phyloP scores from a whole-genome alignment of 768 basidiomycete species.

The Boletus insuetus region DNA sequence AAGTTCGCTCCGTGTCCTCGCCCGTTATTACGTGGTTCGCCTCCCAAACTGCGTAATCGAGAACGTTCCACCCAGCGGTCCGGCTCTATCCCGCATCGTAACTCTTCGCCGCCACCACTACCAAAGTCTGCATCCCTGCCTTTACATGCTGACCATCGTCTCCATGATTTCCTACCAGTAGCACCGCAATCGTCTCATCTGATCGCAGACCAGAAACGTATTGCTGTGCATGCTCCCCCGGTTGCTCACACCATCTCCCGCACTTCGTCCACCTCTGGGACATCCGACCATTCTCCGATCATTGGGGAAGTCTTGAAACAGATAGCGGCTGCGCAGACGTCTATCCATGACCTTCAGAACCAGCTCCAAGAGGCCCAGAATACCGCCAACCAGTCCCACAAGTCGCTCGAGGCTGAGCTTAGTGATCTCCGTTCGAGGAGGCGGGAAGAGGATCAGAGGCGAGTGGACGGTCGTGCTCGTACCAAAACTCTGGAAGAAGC shows the following conservation, averaged over 20 bases:
- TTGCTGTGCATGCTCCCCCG: slow-evolving; percentile 28
- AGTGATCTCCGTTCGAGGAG: slow-evolving; percentile 70
- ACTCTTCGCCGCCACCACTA: slow-evolving; percentile 77
- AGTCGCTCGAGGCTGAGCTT: slow-evolving; percentile 68
- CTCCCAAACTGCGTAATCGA: slow-evolving; percentile 57
- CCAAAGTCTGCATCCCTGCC: slow-evolving; percentile 81
- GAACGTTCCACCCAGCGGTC: slow-evolving; percentile 50
- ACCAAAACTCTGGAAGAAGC: slow-evolving; percentile 86
- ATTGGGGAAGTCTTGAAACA: slow-evolving; percentile 75
- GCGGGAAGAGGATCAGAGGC: slow-evolving; percentile 77
- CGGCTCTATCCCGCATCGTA: slow-evolving; percentile 44
- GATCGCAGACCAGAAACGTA: slow-evolving; percentile 25
- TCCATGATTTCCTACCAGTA: slow-evolving; percentile 26
- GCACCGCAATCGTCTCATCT: slow-evolving; percentile 21
- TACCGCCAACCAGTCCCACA: slow-evolving; percentile 55
- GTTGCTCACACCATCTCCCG: slow-evolving; percentile 23
- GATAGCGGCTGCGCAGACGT: slow-evolving; percentile 59
- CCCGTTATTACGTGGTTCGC: slow-evolving; percentile 43
- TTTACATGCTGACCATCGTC: slow-evolving; percentile 54
- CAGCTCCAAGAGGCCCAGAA: slow-evolving; percentile 66
- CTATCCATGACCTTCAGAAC: slow-evolving; percentile 63
- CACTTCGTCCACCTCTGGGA: slow-evolving; percentile 18
- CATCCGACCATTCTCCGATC: slow-evolving; percentile 62
- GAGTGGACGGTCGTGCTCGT: slow-evolving; percentile 76
- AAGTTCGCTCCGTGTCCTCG: slow-evolving; percentile 46